These are phyloP conservation scores for Zymoseptoria tritici DNA, from an alignment of 2,329 filamentous ascomycete species.

Conservation along the genomic window DNA sequence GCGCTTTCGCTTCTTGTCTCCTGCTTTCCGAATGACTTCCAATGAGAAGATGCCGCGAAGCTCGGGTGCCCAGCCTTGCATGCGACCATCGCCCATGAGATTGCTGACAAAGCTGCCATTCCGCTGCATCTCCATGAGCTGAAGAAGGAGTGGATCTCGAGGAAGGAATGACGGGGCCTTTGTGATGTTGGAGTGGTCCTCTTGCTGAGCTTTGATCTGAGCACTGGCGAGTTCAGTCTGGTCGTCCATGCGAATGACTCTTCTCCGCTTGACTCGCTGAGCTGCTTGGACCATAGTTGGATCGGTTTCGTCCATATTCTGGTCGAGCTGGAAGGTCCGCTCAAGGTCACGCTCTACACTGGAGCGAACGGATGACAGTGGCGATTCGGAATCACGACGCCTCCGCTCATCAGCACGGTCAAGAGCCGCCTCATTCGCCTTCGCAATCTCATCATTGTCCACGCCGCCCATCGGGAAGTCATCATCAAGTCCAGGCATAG, in stretches of 20 bases:
- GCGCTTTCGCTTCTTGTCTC: constrained; percentile 87
- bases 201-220: constrained; percentile 79
- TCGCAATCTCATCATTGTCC: constrained; percentile 32
- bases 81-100: constrained; percentile 71
- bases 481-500: constrained; percentile 24
- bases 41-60: constrained; percentile 86
- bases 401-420: constrained; percentile 38
- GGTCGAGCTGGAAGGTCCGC: constrained; percentile 45
- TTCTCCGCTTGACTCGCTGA: constrained; percentile 71
- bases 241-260: constrained; percentile 71
- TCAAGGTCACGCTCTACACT: constrained; percentile 56
- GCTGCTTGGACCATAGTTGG: constrained; percentile 50
- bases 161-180: constrained; percentile 77
- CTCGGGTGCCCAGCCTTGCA: constrained; percentile 79
- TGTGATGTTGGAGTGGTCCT: constrained; percentile 77
- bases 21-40: constrained; percentile 66
- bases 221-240: constrained; percentile 68
- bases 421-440: constrained; percentile 32
- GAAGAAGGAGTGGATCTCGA: constrained; percentile 76
- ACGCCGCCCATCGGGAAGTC: constrained; percentile 40
- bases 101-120: constrained; percentile 82
- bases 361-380: constrained; percentile 47
- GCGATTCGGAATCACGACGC: constrained; percentile 44
- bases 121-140: constrained; percentile 85
- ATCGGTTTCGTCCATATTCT: constrained; percentile 27